Conservation (phyloP, 192 early-diverging fungal species). For the Coemansia sp. region DNA sequence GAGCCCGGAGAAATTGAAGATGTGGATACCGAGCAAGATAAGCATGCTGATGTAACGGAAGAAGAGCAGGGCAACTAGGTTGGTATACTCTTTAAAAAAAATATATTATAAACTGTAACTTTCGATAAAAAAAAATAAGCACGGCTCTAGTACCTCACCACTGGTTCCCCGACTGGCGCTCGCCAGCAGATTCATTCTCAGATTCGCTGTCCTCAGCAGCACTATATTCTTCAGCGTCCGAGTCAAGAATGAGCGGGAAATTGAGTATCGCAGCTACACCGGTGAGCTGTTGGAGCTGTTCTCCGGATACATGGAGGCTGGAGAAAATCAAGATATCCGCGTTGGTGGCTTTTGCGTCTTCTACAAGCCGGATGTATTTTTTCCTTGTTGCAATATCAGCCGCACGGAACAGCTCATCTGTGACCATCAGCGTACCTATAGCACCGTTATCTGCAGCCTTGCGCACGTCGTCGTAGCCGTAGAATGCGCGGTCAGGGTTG, state of each 20-base stretch:
- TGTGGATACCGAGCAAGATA: too few species aligned
- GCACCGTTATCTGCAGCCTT: constrained; percentile 83
- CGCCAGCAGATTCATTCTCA: not conserved
- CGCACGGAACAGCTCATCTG: constrained; percentile 89
- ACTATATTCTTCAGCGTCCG: constrained; percentile 54
- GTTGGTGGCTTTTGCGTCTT: constrained; percentile 67
- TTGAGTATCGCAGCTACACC: constrained; percentile 92
- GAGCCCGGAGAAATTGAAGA: constrained; percentile 52
- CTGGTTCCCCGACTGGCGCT: too few species aligned
- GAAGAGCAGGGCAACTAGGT: too few species aligned
- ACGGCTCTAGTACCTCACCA: too few species aligned
- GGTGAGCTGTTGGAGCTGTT: constrained; percentile 90
- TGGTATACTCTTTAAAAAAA: not conserved
- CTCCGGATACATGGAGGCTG: constrained; percentile 90
- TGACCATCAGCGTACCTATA: constrained; percentile 84
- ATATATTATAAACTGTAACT: not conserved
- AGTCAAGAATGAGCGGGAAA: constrained; percentile 87
- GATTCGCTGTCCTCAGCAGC: constrained; percentile 18
- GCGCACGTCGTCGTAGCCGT: constrained; percentile 81
- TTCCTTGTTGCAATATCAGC: constrained; percentile 78
- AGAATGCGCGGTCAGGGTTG: constrained; percentile 90
- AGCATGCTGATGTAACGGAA: too few species aligned
- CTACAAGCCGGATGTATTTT: constrained; percentile 86
- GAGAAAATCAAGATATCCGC: constrained; percentile 88
- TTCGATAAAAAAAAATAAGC: too few species aligned